These are phyloP conservation scores for Houttuynia cordata DNA, from an alignment of 164 flowering plant genomes.

Conservation along the genomic window DNA sequence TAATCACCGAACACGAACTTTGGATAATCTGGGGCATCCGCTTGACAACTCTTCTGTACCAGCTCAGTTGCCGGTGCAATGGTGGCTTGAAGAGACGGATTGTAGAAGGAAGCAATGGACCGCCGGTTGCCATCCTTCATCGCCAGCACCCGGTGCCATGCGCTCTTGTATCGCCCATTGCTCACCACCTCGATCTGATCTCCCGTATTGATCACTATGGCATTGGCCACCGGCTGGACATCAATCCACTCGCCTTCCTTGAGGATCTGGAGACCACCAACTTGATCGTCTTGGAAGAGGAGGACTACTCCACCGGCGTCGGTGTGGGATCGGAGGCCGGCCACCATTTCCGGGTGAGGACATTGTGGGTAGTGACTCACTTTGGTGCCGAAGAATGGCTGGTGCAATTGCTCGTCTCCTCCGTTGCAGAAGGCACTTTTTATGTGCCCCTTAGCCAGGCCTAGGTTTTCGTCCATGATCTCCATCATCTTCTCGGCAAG, in stretches of 20 bases:
- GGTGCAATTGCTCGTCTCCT: slow-evolving; percentile 18
- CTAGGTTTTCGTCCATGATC: slow-evolving; percentile 80
- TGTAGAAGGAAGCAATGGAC: slow-evolving; percentile 86
- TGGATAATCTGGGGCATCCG: slow-evolving; percentile 33
- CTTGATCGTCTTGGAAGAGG: slow-evolving; percentile 80
- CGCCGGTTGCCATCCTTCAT: slow-evolving; percentile 46
- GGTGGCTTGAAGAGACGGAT: slow-evolving; percentile 62
- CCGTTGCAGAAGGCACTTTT: slow-evolving; percentile 50
- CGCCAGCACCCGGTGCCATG: slow-evolving; percentile 69
- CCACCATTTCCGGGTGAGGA: slow-evolving; percentile 54
- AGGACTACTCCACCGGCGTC: slow-evolving; percentile 92
- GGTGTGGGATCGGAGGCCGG: slow-evolving; percentile 87
- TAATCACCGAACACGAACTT: slow-evolving; percentile 85
- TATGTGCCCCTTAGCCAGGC: slow-evolving; percentile 61
- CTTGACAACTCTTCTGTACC: not conserved
- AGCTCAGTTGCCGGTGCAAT: slow-evolving; percentile 68
- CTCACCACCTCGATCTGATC: slow-evolving; percentile 87
- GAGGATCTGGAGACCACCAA: slow-evolving; percentile 67
- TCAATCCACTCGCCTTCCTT: slow-evolving; percentile 80
- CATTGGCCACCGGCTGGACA: slow-evolving; percentile 63
- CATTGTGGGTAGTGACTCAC: slow-evolving; percentile 94
- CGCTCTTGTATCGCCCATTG: slow-evolving; percentile 87
- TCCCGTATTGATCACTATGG: slow-evolving; percentile 85
- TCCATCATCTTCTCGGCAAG: slow-evolving; percentile 62
- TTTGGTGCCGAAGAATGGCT: slow-evolving; percentile 79